These are phyloP conservation scores for Bipolaris oryzae DNA, from an alignment of 2,329 filamentous ascomycete genomes.

Conservation along the genomic window DNA sequence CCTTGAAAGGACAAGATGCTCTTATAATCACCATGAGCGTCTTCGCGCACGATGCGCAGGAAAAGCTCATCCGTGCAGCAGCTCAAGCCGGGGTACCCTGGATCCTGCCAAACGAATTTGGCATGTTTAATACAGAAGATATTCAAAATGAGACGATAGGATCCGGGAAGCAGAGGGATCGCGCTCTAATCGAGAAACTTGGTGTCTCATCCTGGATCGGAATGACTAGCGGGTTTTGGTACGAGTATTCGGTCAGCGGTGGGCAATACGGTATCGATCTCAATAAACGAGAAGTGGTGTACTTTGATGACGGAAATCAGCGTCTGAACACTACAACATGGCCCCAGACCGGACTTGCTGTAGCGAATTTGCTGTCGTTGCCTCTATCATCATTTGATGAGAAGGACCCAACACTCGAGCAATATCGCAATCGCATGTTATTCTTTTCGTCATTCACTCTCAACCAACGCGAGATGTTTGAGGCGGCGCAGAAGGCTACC, in stretches of 20 bases:
- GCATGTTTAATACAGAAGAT: conserved; percentile 37
- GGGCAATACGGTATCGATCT: conserved; percentile 47
- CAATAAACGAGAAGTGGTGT: conserved; percentile 31
- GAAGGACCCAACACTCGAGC: conserved; percentile 1
- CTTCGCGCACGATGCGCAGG: conserved; percentile 32
- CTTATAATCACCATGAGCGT: conserved; percentile 49
- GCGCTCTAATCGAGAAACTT: conserved; percentile 23
- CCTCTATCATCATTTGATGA: conserved; percentile 24
- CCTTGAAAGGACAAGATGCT: conserved; percentile 46
- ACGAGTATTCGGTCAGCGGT: conserved; percentile 45
- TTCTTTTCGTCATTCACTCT: conserved; percentile 47
- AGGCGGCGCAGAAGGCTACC: conserved; percentile 41
- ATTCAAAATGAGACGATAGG: conserved; percentile 14
- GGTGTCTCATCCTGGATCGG: conserved; percentile 36
- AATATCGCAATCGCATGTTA: conserved; percentile 41
- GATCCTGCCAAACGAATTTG: conserved; percentile 50
- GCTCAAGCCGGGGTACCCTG: conserved; percentile 46
- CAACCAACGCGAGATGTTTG: conserved; percentile 48
- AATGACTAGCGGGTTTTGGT: conserved; percentile 42
- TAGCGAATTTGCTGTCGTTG: conserved; percentile 44
- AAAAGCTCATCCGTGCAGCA: conserved; percentile 44
- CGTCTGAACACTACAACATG: conserved; percentile 42
- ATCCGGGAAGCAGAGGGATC: conserved; percentile 16
- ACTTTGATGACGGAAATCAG: conserved; percentile 42
- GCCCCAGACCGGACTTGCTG: conserved; percentile 38